Evolutionary conservation across 2,329 filamentous ascomycete species (phyloP), one percentile per base, ranked within the genome.

Genomic region (Blastomyces parvus): DNA sequence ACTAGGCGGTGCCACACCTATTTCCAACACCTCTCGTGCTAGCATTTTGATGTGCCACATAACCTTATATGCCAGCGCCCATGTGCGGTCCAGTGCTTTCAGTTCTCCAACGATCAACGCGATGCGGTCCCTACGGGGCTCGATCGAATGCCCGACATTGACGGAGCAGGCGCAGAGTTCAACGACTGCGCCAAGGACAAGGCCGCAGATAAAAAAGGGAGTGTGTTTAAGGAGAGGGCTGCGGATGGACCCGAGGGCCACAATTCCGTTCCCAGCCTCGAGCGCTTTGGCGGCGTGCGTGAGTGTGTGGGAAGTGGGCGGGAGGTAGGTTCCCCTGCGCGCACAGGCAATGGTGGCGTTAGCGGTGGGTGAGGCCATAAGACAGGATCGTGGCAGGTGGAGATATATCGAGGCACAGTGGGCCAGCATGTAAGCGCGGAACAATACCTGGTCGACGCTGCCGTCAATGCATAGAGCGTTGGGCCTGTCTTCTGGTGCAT

Each of bases 401-500:
- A 94, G 82, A 67, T 91, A 84, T 69, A 94, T 90, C 0, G 86
- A 77, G 11, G 82, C 80, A 58, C 76, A 77, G 63, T 84, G 79
- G 61, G 83, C 81, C 69, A 96, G 89, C 85, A 95, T 93, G 66
- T 90, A 88, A 0, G 90, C 91, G 73, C 95, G 90, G 77, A 96
- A 96, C 75, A 96, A 86, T 83, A 96, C 88, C 76, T 96, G 90
- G 72, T 97, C 92, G 13, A 92, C 81, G 61, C 85, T 82, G 40
- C 90, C 87, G 68, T 88, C 84, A 66, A 84, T 83, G 64, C 85
- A 83, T 61, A 95, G 79, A 19, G 89, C 81, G 65, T 90, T 84
- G 62, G 82, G 81, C 76, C 95, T 95, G 17, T 81, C 81, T 19
- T 82, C 79, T 0, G 92, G 91, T 0, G 96, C 79, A 69, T 94